A percentile compares a stretch with the other conserved stretches of the same genome.
Evolutionary conservation across 441 rosid species (phyloP).

Genomic region (Pelargonium fulgidum): DNA sequence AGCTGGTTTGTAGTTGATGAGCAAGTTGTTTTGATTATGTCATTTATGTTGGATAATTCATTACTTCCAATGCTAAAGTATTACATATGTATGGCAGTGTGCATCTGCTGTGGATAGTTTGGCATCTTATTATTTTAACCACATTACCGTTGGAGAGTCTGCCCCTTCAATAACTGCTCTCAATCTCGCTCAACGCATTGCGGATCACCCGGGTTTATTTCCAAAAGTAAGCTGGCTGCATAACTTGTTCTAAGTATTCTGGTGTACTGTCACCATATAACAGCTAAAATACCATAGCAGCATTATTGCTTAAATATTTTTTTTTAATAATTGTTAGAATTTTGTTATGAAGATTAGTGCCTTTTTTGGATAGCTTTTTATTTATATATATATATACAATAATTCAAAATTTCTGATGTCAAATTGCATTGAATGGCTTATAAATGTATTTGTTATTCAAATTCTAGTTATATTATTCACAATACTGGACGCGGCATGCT

Average conservation of each 20-base stretch:
- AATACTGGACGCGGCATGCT: too few species aligned
- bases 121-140: slow-evolving; percentile 87
- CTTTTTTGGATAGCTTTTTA: too few species aligned
- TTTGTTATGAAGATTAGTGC: neutral
- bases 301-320: too few species aligned
- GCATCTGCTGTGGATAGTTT: slow-evolving; percentile 94
- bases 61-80: slow-evolving; percentile 8
- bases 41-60: slow-evolving; percentile 11
- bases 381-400: neutral
- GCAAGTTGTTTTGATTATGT: neutral
- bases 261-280: too few species aligned
- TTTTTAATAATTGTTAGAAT: neutral
- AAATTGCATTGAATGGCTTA: neutral
- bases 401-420: neutral
- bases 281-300: too few species aligned
- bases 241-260: neutral
- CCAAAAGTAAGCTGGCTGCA: slow-evolving; percentile 60
- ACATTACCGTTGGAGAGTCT: slow-evolving; percentile 89
- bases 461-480: neutral
- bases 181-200: slow-evolving; percentile 73
- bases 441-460: neutral
- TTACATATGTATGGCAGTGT: slow-evolving; percentile 51
- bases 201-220: slow-evolving; percentile 85
- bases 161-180: slow-evolving; percentile 63
- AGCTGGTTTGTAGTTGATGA: neutral